A percentile compares a stretch with the other conserved stretches of the same genome.
phyloP scores from a whole-genome alignment of 2,329 filamentous ascomycete genomes.

The Penicillium oxalicum region DNA sequence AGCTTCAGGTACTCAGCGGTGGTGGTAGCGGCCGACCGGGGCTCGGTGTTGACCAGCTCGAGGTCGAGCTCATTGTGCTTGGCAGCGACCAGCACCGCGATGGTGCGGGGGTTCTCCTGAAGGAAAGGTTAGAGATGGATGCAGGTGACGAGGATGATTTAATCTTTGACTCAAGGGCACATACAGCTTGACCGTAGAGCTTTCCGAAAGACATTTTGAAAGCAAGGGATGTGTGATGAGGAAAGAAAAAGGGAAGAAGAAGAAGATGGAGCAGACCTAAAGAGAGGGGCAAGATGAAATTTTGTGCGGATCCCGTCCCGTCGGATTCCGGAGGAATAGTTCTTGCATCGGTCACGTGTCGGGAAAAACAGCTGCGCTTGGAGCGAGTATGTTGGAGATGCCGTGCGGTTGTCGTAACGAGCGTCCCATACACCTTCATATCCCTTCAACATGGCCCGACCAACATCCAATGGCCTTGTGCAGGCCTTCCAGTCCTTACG shows the following conservation, averaged over 20 bases:
- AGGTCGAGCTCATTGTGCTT: conserved; percentile 96
- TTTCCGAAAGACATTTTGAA: conserved; percentile 92
- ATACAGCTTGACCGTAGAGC: conserved; percentile 82
- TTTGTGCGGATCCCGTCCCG: conserved; percentile 15
- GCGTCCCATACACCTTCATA: not conserved
- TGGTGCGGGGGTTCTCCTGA: conserved; percentile 84
- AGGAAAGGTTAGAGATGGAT: conserved; percentile 12
- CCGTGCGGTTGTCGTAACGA: not conserved
- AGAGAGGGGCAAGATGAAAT: conserved; percentile 20
- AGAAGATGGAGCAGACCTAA: conserved; percentile 4
- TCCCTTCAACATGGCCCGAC: conserved; percentile 32
- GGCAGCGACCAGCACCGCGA: conserved; percentile 82
- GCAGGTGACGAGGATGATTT: conserved; percentile 1
- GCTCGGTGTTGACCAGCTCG: conserved; percentile 65
- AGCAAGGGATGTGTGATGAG: conserved; percentile 14
- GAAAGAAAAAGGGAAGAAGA: conserved; percentile 11
- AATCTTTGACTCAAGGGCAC: conserved; percentile 19
- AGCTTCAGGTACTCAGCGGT: conserved; percentile 73
- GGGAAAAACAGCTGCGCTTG: conserved; percentile 17
- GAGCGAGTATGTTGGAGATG: conserved; percentile 4
- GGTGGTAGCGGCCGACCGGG: conserved; percentile 45
- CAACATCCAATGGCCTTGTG: conserved; percentile 31
- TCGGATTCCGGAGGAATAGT: conserved; percentile 17
- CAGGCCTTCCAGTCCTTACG: conserved; percentile 32
- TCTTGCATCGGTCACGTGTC: conserved; percentile 17